Evolutionary conservation across 148 eudicot genomes (phyloP).

Genomic region (Euryodendron excelsum): DNA sequence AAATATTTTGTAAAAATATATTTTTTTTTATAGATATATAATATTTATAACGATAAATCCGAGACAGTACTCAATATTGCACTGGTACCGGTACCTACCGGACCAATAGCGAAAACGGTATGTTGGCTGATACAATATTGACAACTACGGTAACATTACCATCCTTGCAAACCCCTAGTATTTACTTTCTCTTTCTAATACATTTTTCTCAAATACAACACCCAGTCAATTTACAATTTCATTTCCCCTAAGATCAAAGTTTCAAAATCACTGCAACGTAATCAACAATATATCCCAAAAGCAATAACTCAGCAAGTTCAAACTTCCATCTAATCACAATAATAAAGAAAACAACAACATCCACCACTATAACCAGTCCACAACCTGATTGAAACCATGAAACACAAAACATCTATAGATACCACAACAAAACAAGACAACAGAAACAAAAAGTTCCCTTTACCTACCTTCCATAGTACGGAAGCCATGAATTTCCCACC

Average conservation of each 20-base stretch:
- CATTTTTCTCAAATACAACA: background rate
- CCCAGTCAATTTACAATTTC: background rate
- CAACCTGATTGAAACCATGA: background rate
- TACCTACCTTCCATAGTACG: slow-evolving; percentile 60
- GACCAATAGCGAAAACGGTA: no score
- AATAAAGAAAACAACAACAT: background rate
- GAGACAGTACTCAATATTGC: no score
- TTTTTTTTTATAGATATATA: no score
- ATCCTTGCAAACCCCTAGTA: background rate
- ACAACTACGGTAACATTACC: background rate
- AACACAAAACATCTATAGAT: background rate
- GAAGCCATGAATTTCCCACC: slow-evolving; percentile 79
- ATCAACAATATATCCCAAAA: background rate
- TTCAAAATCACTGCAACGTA: background rate
- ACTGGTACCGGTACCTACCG: no score
- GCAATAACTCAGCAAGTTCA: background rate
- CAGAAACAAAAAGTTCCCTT: background rate
- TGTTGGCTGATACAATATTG: no score
- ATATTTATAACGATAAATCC: no score
- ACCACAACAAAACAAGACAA: background rate
- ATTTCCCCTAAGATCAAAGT: background rate
- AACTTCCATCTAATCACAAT: background rate
- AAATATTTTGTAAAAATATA: no score
- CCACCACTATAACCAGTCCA: background rate
- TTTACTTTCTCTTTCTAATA: background rate